Percentiles rank a stretch among this genome's conserved stretches.
phyloP scores from a whole-genome alignment of 2,329 filamentous ascomycete genomes.

The Calonectria pauciramosa region DNA sequence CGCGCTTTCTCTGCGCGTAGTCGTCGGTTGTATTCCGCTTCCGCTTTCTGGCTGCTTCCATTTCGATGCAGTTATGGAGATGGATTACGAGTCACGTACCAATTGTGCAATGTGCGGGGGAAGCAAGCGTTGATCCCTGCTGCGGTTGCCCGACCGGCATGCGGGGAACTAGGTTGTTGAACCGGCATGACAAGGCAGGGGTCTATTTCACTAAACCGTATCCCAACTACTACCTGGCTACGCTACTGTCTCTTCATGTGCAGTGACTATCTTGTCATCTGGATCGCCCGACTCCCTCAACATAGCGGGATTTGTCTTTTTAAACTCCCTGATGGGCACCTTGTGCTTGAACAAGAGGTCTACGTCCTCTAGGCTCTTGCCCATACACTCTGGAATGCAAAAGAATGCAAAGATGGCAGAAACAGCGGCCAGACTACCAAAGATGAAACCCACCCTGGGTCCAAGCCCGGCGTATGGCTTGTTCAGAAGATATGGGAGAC shows the following conservation, averaged over 20 bases:
- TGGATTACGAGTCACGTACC: background rate
- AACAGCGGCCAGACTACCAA: conserved; percentile 26
- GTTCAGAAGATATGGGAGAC: conserved; percentile 54
- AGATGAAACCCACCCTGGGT: conserved; percentile 39
- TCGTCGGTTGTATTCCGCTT: conserved; percentile 8
- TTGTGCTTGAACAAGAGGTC: conserved; percentile 40
- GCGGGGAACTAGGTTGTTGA: background rate
- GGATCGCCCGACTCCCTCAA: background rate
- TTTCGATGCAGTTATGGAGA: background rate
- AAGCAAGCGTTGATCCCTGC: background rate
- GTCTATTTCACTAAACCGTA: background rate
- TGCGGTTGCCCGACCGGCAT: no score
- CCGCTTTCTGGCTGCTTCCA: background rate
- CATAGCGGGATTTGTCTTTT: background rate
- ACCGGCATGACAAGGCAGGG: background rate
- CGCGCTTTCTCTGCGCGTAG: conserved; percentile 29
- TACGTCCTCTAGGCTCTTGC: conserved; percentile 39
- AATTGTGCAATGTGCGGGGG: background rate
- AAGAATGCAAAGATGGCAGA: conserved; percentile 33
- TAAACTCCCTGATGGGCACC: conserved; percentile 39
- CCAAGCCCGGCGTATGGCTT: conserved; percentile 51
- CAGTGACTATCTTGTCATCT: background rate
- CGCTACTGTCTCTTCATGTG: background rate
- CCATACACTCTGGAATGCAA: conserved; percentile 39
- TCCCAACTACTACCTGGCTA: background rate